Evolutionary conservation across 1,284 basidiomycete genomes (phyloP).

Genomic region (Naganishia sp.): DNA sequence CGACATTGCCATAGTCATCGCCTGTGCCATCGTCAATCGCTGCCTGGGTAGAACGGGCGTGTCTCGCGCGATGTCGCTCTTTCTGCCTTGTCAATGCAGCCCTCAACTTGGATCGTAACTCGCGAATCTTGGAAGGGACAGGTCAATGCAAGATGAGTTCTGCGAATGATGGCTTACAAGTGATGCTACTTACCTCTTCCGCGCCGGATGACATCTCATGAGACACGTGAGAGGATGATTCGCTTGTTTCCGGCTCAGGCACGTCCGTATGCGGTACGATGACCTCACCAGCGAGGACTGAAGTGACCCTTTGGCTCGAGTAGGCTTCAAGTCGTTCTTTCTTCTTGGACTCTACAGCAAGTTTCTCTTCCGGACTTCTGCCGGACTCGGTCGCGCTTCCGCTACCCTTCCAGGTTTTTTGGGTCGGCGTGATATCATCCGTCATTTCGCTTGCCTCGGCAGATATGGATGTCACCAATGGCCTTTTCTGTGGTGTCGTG

Average conservation of each 20-base stretch:
- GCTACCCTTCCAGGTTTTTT: too few relatives aligned
- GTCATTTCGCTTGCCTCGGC: too few relatives aligned
- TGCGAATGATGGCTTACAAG: neutral
- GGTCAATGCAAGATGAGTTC: neutral
- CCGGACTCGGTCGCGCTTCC: too few relatives aligned
- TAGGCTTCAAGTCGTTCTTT: neutral
- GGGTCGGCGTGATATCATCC: too few relatives aligned
- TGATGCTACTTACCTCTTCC: constrained; percentile 8
- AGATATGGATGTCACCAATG: too few relatives aligned
- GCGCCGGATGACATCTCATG: neutral
- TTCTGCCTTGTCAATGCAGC: too few relatives aligned
- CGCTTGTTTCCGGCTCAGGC: neutral
- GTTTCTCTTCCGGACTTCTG: too few relatives aligned
- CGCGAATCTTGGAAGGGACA: too few relatives aligned
- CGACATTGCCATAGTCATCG: too few relatives aligned
- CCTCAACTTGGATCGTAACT: too few relatives aligned
- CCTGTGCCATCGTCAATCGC: neutral
- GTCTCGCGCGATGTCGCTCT: too few relatives aligned
- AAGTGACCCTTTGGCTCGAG: neutral
- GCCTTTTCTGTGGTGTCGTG: neutral
- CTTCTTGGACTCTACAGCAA: neutral
- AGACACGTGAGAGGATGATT: neutral
- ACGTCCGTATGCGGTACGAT: too few relatives aligned
- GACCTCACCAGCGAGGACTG: neutral
- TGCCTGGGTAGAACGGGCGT: neutral